A percentile compares a stretch with the other conserved stretches of the same genome.
These are phyloP conservation scores for Mariannaea elegans DNA, from an alignment of 2,329 filamentous ascomycete genomes.

Conservation along the genomic window DNA sequence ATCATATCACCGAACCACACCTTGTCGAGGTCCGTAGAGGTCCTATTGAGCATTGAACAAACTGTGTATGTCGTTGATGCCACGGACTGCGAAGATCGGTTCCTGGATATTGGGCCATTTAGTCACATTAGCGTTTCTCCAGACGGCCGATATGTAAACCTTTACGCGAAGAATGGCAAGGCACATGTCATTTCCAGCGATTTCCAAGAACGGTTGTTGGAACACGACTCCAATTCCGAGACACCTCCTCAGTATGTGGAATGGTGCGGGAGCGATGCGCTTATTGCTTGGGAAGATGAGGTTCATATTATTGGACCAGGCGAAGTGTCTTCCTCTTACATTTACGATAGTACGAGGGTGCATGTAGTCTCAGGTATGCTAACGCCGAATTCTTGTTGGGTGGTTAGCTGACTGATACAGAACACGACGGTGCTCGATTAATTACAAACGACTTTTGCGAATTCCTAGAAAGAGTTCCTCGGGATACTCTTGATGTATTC, in stretches of 20 bases:
- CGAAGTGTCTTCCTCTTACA: conserved; percentile 78
- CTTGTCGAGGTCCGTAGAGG: conserved; percentile 91
- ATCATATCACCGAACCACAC: conserved; percentile 89
- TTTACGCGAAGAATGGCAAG: conserved; percentile 86
- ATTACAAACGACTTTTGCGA: conserved; percentile 96
- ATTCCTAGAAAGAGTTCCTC: conserved; percentile 92
- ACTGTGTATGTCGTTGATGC: conserved; percentile 90
- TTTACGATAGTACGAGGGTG: conserved; percentile 89
- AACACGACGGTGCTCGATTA: conserved; percentile 85
- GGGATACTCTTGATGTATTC: conserved; percentile 88
- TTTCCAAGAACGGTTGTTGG: conserved; percentile 90
- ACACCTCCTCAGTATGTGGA: conserved; percentile 88
- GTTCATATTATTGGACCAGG: conserved; percentile 91
- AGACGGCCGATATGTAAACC: conserved; percentile 85
- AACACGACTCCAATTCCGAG: conserved; percentile 88
- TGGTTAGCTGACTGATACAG: conserved; percentile 46
- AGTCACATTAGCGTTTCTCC: conserved; percentile 90
- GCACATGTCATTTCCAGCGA: conserved; percentile 95
- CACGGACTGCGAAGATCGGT: conserved; percentile 88
- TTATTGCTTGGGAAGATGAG: conserved; percentile 97
- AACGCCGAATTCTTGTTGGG: background rate
- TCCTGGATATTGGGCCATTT: conserved; percentile 92
- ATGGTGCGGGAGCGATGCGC: conserved; percentile 96
- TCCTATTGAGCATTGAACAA: conserved; percentile 82
- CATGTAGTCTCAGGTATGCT: conserved; percentile 83